These are phyloP conservation scores for Lichtheimia ramosa DNA, from an alignment of 371 early-diverging fungal species.

Conservation along the genomic window DNA sequence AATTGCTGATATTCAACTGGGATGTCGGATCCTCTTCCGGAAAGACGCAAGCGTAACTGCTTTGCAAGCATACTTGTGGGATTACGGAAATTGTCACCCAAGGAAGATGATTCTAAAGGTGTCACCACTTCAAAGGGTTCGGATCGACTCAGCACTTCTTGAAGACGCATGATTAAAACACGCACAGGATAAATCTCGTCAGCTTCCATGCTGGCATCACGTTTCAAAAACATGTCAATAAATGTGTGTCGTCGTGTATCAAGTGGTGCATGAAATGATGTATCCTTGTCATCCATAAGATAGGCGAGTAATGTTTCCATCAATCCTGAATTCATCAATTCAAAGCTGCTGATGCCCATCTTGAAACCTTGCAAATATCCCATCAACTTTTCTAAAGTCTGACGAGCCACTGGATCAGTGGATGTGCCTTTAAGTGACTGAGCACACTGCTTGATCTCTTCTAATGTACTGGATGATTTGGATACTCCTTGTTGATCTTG, in stretches of 20 bases:
- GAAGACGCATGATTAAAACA: constrained; percentile 68
- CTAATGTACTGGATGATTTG: constrained; percentile 18
- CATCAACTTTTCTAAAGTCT: constrained; percentile 19
- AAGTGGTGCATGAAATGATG: constrained; percentile 5
- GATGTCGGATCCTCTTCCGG: constrained; percentile 54
- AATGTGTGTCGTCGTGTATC: constrained; percentile 34
- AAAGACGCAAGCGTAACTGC: constrained; percentile 68
- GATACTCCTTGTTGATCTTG: background rate
- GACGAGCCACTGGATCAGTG: constrained; percentile 9
- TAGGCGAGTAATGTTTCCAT: constrained; percentile 57
- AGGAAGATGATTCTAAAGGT: constrained; percentile 26
- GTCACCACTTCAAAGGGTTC: constrained; percentile 72
- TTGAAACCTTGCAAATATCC: constrained; percentile 28
- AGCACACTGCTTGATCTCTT: constrained; percentile 28
- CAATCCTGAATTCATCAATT: constrained; percentile 77
- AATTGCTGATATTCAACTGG: constrained; percentile 56
- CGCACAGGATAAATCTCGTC: constrained; percentile 25
- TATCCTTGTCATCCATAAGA: constrained; percentile 34
- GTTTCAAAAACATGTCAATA: constrained; percentile 53
- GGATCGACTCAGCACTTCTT: constrained; percentile 71
- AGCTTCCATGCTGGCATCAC: constrained; percentile 19
- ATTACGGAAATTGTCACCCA: constrained; percentile 39
- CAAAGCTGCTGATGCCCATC: constrained; percentile 78
- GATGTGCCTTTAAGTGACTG: constrained; percentile 12
- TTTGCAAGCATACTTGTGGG: constrained; percentile 78